A percentile compares a stretch with the other conserved stretches of the same genome.
phyloP scores from a whole-genome alignment of 768 basidiomycete genomes.

The Tricholoma sp. region DNA sequence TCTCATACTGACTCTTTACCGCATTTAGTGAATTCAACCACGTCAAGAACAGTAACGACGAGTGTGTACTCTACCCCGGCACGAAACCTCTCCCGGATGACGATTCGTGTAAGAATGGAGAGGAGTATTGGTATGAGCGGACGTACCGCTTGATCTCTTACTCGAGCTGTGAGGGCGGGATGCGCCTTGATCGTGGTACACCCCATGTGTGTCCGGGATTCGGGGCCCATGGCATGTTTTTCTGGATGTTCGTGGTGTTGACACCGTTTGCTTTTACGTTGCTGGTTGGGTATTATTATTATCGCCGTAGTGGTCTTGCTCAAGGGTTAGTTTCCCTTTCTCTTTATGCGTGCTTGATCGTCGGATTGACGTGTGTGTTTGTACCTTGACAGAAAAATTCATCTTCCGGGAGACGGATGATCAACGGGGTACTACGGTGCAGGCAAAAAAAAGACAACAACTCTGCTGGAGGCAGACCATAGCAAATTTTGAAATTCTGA shows the following conservation, averaged over 20 bases:
- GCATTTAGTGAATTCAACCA: conserved; percentile 98
- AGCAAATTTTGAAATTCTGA: too few relatives aligned
- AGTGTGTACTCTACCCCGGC: conserved; percentile 76
- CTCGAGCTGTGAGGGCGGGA: conserved; percentile 81
- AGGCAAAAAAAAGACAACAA: too few relatives aligned
- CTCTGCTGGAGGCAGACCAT: too few relatives aligned
- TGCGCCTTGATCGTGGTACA: conserved; percentile 69
- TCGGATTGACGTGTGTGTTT: conserved; percentile 7
- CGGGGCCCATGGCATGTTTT: conserved; percentile 63
- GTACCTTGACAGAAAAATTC: conserved; percentile 59
- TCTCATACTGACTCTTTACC: too few relatives aligned
- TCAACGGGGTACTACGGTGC: too few relatives aligned
- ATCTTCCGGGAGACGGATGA: conserved; percentile 67
- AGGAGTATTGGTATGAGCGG: conserved; percentile 90
- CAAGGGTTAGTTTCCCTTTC: conserved; percentile 47
- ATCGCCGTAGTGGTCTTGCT: conserved; percentile 62
- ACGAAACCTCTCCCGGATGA: conserved; percentile 59
- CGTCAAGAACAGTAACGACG: conserved; percentile 55
- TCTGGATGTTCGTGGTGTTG: conserved; percentile 78
- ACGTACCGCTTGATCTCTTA: conserved; percentile 92
- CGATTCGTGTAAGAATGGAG: conserved; percentile 52
- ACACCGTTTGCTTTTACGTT: conserved; percentile 76
- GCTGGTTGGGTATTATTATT: conserved; percentile 78
- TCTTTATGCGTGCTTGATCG: too few relatives aligned
- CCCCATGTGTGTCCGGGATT: conserved; percentile 81